Evolutionary conservation across 2,329 filamentous ascomycete genomes (phyloP).

Genomic region (Fusarium tuaranense): DNA sequence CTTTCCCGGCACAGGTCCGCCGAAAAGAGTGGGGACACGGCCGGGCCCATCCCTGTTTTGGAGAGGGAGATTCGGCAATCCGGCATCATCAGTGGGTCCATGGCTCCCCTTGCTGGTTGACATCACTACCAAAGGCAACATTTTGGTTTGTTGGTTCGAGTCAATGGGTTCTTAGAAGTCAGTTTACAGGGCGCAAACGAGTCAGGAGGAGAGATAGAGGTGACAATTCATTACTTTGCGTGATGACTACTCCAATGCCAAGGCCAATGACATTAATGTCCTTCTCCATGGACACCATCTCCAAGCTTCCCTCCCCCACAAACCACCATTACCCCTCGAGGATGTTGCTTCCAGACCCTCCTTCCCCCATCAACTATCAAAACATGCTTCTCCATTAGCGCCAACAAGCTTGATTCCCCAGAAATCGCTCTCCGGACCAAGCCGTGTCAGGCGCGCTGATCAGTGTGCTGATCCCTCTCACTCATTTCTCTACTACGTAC

Average conservation of each 20-base stretch:
- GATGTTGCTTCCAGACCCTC: not conserved
- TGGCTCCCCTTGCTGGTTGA: conserved; percentile 10
- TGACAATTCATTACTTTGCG: not conserved
- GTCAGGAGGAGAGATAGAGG: not conserved
- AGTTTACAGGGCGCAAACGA: not conserved
- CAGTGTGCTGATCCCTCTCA: conserved; percentile 15
- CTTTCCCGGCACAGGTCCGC: conserved; percentile 32
- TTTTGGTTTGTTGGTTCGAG: not conserved
- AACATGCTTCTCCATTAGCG: conserved; percentile 21
- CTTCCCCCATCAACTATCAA: conserved; percentile 6
- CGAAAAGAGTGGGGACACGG: conserved; percentile 20
- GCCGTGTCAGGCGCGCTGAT: conserved; percentile 2
- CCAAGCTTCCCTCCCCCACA: not conserved
- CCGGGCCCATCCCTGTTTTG: conserved; percentile 23
- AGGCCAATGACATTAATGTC: not conserved
- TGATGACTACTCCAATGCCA: not conserved
- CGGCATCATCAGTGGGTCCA: conserved; percentile 34
- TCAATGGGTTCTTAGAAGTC: not conserved
- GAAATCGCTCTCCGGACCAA: conserved; percentile 15
- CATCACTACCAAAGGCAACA: conserved; percentile 23
- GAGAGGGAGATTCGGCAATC: conserved; percentile 34
- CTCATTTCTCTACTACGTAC: not conserved
- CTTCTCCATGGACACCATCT: not conserved
- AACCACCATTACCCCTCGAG: not conserved
- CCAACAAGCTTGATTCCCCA: conserved; percentile 32